Evolutionary conservation across 2,329 filamentous ascomycete genomes (phyloP).

Genomic region (Sclerotinia sclerotiorum): DNA sequence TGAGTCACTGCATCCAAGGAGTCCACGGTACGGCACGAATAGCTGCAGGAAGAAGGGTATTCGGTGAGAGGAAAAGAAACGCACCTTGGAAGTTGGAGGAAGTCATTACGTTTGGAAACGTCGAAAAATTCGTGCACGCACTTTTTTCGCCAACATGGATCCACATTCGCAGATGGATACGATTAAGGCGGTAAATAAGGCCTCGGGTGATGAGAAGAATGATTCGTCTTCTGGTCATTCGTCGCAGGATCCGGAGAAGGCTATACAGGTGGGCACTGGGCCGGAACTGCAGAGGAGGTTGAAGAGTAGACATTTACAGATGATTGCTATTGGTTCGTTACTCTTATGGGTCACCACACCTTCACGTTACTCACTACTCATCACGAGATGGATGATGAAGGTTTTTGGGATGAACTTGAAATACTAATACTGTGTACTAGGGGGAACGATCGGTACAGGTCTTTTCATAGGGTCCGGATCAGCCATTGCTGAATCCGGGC

Average conservation of each 20-base stretch:
- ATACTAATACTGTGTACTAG: slow-evolving; percentile 29
- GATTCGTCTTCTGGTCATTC: slow-evolving; percentile 14
- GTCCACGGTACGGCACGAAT: background rate
- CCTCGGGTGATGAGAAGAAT: slow-evolving; percentile 10
- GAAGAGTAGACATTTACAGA: slow-evolving; percentile 62
- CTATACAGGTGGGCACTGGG: slow-evolving; percentile 18
- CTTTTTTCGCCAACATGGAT: slow-evolving; percentile 13
- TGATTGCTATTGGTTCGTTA: slow-evolving; percentile 57
- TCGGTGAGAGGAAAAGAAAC: slow-evolving; percentile 3
- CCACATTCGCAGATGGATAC: slow-evolving; percentile 12
- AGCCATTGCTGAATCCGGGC: slow-evolving; percentile 62
- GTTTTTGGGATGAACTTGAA: background rate
- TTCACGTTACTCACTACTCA: background rate
- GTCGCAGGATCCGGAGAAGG: slow-evolving; percentile 20
- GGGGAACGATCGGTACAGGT: slow-evolving; percentile 70
- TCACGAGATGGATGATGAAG: slow-evolving; percentile 17
- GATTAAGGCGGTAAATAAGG: slow-evolving; percentile 6
- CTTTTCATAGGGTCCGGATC: slow-evolving; percentile 68
- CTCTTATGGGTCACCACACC: slow-evolving; percentile 26
- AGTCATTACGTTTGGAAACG: slow-evolving; percentile 13
- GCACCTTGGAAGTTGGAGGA: slow-evolving; percentile 9
- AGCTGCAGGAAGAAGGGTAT: background rate
- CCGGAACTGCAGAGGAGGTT: slow-evolving; percentile 41
- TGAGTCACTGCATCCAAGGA: background rate
- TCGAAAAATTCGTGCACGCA: slow-evolving; percentile 5